phyloP scores from a whole-genome alignment of 352 stramenopile genomes.

The Paralagenidium karlingii region DNA sequence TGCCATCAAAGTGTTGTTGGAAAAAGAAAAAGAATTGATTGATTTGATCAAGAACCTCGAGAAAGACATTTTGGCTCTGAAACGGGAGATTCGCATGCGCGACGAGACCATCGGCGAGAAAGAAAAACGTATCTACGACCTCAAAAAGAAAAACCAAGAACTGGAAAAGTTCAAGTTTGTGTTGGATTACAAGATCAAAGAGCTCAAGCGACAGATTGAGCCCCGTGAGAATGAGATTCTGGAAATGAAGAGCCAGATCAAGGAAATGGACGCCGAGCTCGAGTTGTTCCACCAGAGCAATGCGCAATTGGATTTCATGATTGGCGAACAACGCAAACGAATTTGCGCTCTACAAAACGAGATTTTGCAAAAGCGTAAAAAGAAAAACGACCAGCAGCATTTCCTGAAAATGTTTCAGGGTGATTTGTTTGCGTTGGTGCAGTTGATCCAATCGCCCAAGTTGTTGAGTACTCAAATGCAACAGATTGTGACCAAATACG shows the following conservation, averaged over 20 bases:
- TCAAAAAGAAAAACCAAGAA: conserved; percentile 95
- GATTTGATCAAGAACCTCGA: conserved; percentile 78
- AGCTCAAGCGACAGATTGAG: conserved; percentile 91
- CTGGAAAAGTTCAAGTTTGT: conserved; percentile 96
- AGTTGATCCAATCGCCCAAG: conserved; percentile 58
- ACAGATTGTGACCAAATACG: conserved; percentile 62
- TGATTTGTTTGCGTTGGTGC: conserved; percentile 77
- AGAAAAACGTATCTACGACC: conserved; percentile 90
- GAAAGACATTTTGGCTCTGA: conserved; percentile 88
- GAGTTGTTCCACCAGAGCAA: conserved; percentile 94
- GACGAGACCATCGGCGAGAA: conserved; percentile 93
- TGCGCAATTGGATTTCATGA: conserved; percentile 86
- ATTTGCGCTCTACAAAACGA: conserved; percentile 84
- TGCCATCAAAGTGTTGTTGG: conserved; percentile 75
- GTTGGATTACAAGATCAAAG: conserved; percentile 95
- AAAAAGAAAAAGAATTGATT: conserved; percentile 82
- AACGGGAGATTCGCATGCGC: conserved; percentile 90
- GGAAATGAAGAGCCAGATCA: conserved; percentile 90
- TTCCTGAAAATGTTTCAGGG: conserved; percentile 67
- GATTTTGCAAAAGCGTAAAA: conserved; percentile 37
- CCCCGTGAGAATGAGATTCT: conserved; percentile 90
- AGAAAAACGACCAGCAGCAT: conserved; percentile 43
- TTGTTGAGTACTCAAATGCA: conserved; percentile 69
- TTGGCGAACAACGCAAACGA: conserved; percentile 78
- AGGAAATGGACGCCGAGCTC: conserved; percentile 92